phyloP scores from a whole-genome alignment of 2,329 filamentous ascomycete genomes.

The Trichoderma lentiforme region DNA sequence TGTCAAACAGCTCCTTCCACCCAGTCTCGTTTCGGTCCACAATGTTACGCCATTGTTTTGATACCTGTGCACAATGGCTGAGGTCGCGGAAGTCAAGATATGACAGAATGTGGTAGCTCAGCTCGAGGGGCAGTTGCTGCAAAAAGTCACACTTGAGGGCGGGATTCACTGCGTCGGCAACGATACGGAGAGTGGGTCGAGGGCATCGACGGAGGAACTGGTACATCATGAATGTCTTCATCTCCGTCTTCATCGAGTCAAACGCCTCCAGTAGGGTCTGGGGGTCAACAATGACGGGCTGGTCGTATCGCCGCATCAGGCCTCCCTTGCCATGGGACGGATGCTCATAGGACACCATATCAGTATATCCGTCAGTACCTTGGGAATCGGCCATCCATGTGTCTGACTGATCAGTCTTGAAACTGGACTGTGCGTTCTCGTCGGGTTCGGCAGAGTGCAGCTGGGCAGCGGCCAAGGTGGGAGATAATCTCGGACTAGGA shows the following conservation, averaged over 20 bases:
- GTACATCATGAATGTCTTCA: conserved; percentile 97
- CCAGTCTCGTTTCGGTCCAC: conserved; percentile 91
- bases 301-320: not conserved
- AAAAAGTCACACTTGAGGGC: conserved; percentile 94
- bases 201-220: conserved; percentile 86
- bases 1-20: conserved; percentile 90
- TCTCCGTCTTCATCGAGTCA: conserved; percentile 81
- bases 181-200: conserved; percentile 81
- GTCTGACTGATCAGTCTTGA: conserved; percentile 30
- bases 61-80: conserved; percentile 87
- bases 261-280: conserved; percentile 84
- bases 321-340: conserved; percentile 19
- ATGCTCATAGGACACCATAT: conserved; percentile 10
- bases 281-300: conserved; percentile 65
- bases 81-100: conserved; percentile 84
- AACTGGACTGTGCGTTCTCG: conserved; percentile 36
- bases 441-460: conserved; percentile 46
- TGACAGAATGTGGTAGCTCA: conserved; percentile 81
- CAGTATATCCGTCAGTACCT: conserved; percentile 29
- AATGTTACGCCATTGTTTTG: conserved; percentile 87
- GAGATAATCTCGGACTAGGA: conserved; percentile 90
- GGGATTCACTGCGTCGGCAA: conserved; percentile 88
- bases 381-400: conserved; percentile 44
- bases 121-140: conserved; percentile 75
- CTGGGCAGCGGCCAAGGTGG: conserved; percentile 73